Evolutionary conservation across 2,329 filamentous ascomycete species (phyloP).

Genomic region (Colletotrichum caudatum): DNA sequence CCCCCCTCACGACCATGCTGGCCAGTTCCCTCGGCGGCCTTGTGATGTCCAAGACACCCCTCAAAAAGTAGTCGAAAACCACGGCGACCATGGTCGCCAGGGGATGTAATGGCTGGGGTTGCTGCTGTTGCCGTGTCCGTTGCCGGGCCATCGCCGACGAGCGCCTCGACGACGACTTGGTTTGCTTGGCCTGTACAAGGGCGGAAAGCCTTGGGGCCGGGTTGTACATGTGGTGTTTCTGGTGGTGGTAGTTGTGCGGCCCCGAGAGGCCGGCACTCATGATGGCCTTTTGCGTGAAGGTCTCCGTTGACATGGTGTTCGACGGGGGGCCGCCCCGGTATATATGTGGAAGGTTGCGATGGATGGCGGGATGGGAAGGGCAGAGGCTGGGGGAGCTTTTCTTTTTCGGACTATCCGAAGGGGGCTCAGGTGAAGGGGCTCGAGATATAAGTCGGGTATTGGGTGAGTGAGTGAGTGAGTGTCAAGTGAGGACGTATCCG

Average conservation of each 20-base stretch:
- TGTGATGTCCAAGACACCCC: constrained; percentile 35
- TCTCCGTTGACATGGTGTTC: constrained; percentile 38
- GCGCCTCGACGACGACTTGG: constrained; percentile 25
- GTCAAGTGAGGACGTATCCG: constrained; percentile 4
- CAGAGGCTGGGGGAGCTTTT: background rate
- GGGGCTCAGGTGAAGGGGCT: constrained; percentile 25
- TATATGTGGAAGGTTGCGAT: background rate
- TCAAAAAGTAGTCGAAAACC: constrained; percentile 32
- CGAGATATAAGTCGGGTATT: constrained; percentile 37
- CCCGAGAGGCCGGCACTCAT: constrained; percentile 39
- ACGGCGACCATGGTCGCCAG: constrained; percentile 30
- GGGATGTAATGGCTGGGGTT: constrained; percentile 29
- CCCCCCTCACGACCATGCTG: constrained; percentile 24
- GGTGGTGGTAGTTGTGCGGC: constrained; percentile 39
- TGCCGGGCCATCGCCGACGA: constrained; percentile 30
- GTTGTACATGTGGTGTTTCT: constrained; percentile 32
- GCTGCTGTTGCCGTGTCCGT: constrained; percentile 17
- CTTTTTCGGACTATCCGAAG: constrained; percentile 21
- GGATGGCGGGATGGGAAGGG: background rate
- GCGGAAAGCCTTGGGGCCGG: constrained; percentile 38
- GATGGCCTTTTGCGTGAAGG: constrained; percentile 35
- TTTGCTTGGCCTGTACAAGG: constrained; percentile 33
- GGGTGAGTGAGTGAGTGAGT: background rate
- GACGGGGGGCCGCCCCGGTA: constrained; percentile 5
- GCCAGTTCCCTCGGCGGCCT: constrained; percentile 34